Percentiles rank a stretch among this genome's conserved stretches.
phyloP scores from a whole-genome alignment of 106 monocot species.

The Dioscorea alata region DNA sequence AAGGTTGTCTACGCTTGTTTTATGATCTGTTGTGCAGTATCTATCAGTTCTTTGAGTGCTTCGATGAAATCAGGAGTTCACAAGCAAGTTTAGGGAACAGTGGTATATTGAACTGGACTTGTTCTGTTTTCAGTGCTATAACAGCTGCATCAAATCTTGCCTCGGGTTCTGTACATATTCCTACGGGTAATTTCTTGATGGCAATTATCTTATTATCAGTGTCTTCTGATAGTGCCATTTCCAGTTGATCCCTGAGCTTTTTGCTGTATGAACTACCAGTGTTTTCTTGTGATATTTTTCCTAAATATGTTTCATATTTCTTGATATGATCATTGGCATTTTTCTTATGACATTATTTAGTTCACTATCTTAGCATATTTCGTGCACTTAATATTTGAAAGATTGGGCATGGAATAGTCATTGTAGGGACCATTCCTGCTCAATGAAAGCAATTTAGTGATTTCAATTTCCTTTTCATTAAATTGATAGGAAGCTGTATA shows the following conservation, averaged over 20 bases:
- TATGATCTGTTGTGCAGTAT: constrained; percentile 54
- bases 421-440: too few species aligned
- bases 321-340: too few species aligned
- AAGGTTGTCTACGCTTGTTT: neutral
- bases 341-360: too few species aligned
- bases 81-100: constrained; percentile 46
- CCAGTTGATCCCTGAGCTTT: neutral
- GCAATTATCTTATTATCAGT: neutral
- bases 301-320: too few species aligned
- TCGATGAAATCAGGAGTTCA: constrained; percentile 83
- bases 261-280: neutral
- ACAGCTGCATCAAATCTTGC: constrained; percentile 86
- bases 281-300: too few species aligned
- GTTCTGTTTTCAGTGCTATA: constrained; percentile 97
- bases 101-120: constrained; percentile 96
- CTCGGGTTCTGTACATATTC: constrained; percentile 65
- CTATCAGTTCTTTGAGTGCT: constrained; percentile 96
- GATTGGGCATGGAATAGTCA: too few species aligned
- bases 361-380: too few species aligned
- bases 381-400: too few species aligned
- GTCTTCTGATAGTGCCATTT: neutral
- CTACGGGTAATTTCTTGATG: constrained; percentile 36
- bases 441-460: too few species aligned
- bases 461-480: too few species aligned
- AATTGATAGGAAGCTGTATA: too few species aligned